phyloP scores from a whole-genome alignment of 2,329 filamentous ascomycete genomes.

The Colletotrichum musicola region DNA sequence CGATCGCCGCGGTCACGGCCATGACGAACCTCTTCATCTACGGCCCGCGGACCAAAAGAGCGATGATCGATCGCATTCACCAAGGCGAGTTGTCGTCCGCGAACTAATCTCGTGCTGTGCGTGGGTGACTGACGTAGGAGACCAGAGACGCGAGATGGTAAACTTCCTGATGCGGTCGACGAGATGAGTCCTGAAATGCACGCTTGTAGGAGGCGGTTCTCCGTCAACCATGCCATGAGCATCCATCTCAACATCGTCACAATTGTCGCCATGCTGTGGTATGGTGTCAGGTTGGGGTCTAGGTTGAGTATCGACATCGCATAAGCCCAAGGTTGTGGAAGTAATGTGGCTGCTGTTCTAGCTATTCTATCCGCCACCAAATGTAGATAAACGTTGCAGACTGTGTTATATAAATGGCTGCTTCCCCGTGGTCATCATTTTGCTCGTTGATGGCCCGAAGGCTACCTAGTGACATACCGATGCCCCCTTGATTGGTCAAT shows the following conservation, averaged over 20 bases:
- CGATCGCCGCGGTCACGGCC: slow-evolving; percentile 47
- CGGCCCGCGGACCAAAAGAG: slow-evolving; percentile 50
- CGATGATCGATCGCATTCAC: slow-evolving; percentile 49
- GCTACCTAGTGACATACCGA: too few species aligned
- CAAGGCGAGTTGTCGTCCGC: slow-evolving; percentile 43
- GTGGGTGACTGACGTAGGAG: not conserved
- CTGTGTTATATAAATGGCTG: too few species aligned
- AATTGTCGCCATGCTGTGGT: slow-evolving; percentile 48
- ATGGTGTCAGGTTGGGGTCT: slow-evolving; percentile 46
- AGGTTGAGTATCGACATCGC: slow-evolving; percentile 39
- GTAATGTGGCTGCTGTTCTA: too few species aligned
- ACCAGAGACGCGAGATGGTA: slow-evolving; percentile 41
- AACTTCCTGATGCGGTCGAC: slow-evolving; percentile 12
- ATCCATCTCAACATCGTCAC: slow-evolving; percentile 57
- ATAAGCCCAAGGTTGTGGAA: not conserved
- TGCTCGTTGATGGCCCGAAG: too few species aligned
- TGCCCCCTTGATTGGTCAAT: too few species aligned
- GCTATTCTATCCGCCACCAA: too few species aligned
- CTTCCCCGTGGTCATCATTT: too few species aligned
- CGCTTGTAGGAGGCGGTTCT: slow-evolving; percentile 48
- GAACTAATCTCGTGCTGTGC: not conserved
- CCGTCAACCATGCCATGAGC: slow-evolving; percentile 54
- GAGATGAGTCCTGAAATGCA: slow-evolving; percentile 44
- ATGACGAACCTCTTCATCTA: slow-evolving; percentile 52
- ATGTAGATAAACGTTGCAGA: too few species aligned